phyloP scores from a whole-genome alignment of 2,329 filamentous ascomycete genomes.

The Stenocarpella maydis region DNA sequence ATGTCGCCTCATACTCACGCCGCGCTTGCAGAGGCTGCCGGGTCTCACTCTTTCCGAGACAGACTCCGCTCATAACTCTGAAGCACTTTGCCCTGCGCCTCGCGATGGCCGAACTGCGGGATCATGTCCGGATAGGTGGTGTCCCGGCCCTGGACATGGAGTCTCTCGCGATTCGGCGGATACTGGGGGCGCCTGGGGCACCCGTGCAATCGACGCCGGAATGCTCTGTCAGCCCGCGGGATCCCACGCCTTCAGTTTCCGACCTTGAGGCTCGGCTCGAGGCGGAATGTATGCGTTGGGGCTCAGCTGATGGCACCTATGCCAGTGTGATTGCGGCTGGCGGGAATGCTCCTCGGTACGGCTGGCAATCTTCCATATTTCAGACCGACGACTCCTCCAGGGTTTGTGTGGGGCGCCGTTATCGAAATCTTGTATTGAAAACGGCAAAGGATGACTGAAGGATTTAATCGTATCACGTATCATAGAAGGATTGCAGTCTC shows the following conservation, averaged over 20 bases:
- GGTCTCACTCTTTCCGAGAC: background rate
- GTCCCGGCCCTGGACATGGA: background rate
- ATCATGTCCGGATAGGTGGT: background rate
- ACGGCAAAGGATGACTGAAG: conserved; percentile 3
- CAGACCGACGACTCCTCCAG: background rate
- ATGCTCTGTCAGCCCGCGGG: background rate
- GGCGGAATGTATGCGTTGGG: background rate
- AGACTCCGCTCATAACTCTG: background rate
- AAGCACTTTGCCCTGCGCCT: background rate
- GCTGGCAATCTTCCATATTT: background rate
- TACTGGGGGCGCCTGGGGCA: too few species aligned
- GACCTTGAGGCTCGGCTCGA: background rate
- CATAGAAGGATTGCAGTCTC: background rate
- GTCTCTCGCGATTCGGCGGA: background rate
- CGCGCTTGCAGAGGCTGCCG: background rate
- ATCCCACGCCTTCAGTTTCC: background rate
- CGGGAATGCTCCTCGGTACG: background rate
- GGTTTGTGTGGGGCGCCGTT: background rate
- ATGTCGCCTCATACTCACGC: too few species aligned
- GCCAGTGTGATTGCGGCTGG: background rate
- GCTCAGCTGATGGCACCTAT: background rate
- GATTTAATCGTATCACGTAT: background rate
- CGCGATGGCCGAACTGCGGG: too few species aligned
- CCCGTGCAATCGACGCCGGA: background rate
- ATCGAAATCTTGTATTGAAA: background rate